Conservation (phyloP, 1,284 basidiomycete genomes). For the Pseudozyma flocculosa region DNA sequence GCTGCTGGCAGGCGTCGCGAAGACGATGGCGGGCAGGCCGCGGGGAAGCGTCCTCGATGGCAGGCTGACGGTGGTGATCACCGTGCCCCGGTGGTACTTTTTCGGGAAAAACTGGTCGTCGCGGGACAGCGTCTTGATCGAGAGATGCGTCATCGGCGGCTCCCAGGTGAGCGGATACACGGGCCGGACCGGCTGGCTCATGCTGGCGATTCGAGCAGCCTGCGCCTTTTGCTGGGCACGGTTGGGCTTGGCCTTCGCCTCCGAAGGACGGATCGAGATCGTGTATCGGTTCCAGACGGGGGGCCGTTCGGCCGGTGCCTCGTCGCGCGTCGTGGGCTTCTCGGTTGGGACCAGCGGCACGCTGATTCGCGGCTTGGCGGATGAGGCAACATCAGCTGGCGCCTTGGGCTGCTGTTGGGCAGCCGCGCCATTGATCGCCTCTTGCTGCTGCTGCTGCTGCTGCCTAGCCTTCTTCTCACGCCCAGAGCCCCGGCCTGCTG, state of each 20-base stretch:
- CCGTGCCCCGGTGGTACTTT: slow-evolving; percentile 38
- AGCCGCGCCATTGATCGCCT: not conserved
- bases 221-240: slow-evolving; percentile 29
- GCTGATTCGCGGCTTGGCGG: not conserved
- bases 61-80: slow-evolving; percentile 39
- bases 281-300: slow-evolving; percentile 47
- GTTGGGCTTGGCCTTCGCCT: slow-evolving; percentile 17
- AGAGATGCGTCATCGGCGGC: slow-evolving; percentile 34
- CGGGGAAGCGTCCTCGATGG: slow-evolving; percentile 27
- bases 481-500: too few species aligned
- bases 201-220: slow-evolving; percentile 18
- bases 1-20: slow-evolving; percentile 6
- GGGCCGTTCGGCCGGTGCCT: slow-evolving; percentile 31
- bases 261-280: slow-evolving; percentile 23
- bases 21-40: slow-evolving; percentile 11
- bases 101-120: slow-evolving; percentile 51
- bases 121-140: slow-evolving; percentile 40
- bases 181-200: slow-evolving; percentile 17
- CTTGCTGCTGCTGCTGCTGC: not conserved
- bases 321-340: slow-evolving; percentile 23
- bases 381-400: not conserved
- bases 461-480: not conserved
- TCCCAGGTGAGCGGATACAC: slow-evolving; percentile 48
- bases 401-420: not conserved
- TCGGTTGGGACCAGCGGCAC: slow-evolving; percentile 27